phyloP scores from a whole-genome alignment of 768 basidiomycete genomes.

The Psilocybe cubensis region DNA sequence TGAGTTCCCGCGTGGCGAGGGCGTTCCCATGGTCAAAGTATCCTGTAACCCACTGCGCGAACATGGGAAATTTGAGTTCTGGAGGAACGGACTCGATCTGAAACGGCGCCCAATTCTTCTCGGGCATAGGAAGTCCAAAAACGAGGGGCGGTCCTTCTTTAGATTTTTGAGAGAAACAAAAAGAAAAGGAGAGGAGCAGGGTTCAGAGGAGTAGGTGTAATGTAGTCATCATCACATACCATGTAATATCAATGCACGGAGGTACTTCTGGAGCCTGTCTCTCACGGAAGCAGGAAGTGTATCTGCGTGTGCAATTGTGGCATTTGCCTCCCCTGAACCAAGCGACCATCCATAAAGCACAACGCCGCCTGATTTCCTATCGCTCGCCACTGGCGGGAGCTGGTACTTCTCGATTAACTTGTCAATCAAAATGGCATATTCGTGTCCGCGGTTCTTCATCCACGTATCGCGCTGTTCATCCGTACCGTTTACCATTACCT shows the following conservation, averaged over 20 bases:
- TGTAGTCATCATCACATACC: no score
- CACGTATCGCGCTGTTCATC: background rate
- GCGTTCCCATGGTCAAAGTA: slow-evolving; percentile 2
- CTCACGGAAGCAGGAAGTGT: background rate
- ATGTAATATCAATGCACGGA: background rate
- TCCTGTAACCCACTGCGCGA: background rate
- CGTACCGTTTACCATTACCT: background rate
- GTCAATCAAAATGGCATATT: background rate
- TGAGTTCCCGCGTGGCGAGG: background rate
- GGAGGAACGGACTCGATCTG: background rate
- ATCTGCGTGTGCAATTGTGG: background rate
- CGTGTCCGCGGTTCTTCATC: background rate
- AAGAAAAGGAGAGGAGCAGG: no score
- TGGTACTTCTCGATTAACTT: background rate
- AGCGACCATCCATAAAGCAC: slow-evolving; percentile 1
- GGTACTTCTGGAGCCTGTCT: background rate
- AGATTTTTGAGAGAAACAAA: no score
- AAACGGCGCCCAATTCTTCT: background rate
- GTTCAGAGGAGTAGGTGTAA: no score
- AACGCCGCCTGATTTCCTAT: background rate
- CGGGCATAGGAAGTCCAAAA: background rate
- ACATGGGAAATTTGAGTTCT: background rate
- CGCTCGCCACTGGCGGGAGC: background rate
- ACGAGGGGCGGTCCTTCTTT: background rate
- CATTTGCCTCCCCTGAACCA: background rate